Evolutionary conservation across 2,329 filamentous ascomycete species (phyloP).

Genomic region (Sclerotiophoma versabilis): DNA sequence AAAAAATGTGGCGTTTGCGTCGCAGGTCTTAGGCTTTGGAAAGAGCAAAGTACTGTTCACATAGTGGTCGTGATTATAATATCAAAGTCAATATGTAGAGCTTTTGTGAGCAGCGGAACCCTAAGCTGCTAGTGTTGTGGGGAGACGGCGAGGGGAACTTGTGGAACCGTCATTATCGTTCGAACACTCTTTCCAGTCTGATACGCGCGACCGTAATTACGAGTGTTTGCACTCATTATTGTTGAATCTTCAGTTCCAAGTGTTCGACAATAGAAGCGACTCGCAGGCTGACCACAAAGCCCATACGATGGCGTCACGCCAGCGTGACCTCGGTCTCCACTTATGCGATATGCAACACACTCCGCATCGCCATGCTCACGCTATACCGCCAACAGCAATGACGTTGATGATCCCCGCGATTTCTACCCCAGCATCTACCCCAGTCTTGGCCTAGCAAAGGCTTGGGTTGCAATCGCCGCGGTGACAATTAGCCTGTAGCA

Average conservation of each 20-base stretch:
- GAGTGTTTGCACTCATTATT: neutral
- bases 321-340: constrained; percentile 23
- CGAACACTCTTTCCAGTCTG: neutral
- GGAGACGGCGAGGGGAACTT: neutral
- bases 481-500: constrained; percentile 15
- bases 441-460: constrained; percentile 22
- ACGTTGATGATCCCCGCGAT: constrained; percentile 23
- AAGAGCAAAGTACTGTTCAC: neutral
- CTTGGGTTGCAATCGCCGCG: constrained; percentile 26
- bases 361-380: neutral
- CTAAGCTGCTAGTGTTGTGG: constrained; percentile 1
- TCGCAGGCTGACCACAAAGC: neutral
- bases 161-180: neutral
- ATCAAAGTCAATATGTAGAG: neutral
- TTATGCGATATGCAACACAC: constrained; percentile 13
- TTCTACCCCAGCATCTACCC: constrained; percentile 31
- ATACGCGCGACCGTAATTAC: neutral
- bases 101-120: constrained; percentile 1
- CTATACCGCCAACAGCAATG: constrained; percentile 16
- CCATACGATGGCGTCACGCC: neutral
- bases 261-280: neutral
- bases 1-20: neutral
- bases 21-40: neutral
- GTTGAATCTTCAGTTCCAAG: neutral
- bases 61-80: neutral